phyloP scores from a whole-genome alignment of 495 filamentous ascomycete genomes.

The Penicillium argentinense region DNA sequence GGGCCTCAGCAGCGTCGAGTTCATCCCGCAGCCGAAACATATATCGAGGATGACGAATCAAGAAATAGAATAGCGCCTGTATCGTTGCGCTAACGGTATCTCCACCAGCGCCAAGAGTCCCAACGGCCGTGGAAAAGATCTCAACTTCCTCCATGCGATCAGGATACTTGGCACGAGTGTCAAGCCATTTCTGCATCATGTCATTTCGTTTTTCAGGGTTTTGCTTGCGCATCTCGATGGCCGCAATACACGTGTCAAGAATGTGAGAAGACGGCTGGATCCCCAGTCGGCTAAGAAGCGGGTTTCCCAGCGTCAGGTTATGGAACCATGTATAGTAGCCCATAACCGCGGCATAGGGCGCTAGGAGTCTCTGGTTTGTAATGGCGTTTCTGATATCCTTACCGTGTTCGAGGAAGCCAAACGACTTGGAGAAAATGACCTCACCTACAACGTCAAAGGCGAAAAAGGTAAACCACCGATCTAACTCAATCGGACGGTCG shows the following conservation, averaged over 20 bases:
- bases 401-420: conserved; percentile 43
- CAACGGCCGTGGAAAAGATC: conserved; percentile 36
- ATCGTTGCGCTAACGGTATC: conserved; percentile 43
- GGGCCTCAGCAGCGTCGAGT: conserved; percentile 31
- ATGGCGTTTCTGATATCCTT: conserved; percentile 45
- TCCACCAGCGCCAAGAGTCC: conserved; percentile 43
- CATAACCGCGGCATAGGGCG: conserved; percentile 34
- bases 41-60: conserved; percentile 31
- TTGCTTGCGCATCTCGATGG: conserved; percentile 39
- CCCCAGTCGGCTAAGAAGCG: conserved; percentile 37
- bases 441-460: conserved; percentile 48
- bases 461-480: conserved; percentile 48
- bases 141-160: conserved; percentile 43
- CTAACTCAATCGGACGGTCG: conserved; percentile 34
- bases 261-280: conserved; percentile 42
- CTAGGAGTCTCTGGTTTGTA: conserved; percentile 35
- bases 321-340: conserved; percentile 43
- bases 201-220: conserved; percentile 38
- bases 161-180: conserved; percentile 32
- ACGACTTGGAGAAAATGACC: conserved; percentile 39
- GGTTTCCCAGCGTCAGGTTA: conserved; percentile 40
- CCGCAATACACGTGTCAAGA: conserved; percentile 39
- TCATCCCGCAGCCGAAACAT: conserved; percentile 33
- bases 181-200: conserved; percentile 47
- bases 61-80: conserved; percentile 39